Base-by-base conservation (phyloP, 352 stramenopile genomes). In the Phytophthora vignae region DNA sequence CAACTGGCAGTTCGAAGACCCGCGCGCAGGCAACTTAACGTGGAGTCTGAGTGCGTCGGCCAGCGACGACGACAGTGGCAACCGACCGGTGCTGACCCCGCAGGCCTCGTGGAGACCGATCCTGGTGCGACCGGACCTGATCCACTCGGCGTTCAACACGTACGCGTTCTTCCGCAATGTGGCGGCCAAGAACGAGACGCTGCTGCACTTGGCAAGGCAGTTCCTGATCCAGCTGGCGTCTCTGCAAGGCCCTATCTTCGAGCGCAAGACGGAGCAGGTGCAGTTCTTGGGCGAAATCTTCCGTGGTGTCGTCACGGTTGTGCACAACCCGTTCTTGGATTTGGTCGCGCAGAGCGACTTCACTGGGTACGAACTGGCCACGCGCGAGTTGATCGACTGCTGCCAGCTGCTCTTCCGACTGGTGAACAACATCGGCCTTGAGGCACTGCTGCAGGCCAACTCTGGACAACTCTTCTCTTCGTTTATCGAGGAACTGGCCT, bases 71-170 rank as follows among this genome's bases (percentile, higher is more conserved):
- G 64, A 80, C 19, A 70, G 67, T 48, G 63, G 73, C 6, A 81
- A 70, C 22, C 68, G 74, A 33, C 70, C 79, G 11, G 81, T 83
- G 19, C 75, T 94, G 59, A 83, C 71, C 11, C 84, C 90, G 6
- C 76, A 90, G 60, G 76, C 85, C 21, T 90, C 85, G 0, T 95
- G 88, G 85, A 87, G 88, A 55, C 77, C 83, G 12, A 77, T 92
- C 27, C 68, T 96, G 1, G 81, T 93, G 29, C 85, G 87, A 4
- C 82, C 81, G 2, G 82, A 88, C 69, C 76, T 95, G 54, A 94
- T 95, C 70, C 87, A 95, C 72, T 88, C 85, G n/a, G 86, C 86
- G 9, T 95, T 93, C 73, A 93, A 95, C 66, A 94, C 88, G 31
- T 95, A 95, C 73, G 85, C 82, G 19, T 92, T 92, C 57, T 92